Percentiles rank a stretch among this genome's conserved stretches.
Conservation (phyloP, 306 rosid genomes). For the Quercus engelmannii region DNA sequence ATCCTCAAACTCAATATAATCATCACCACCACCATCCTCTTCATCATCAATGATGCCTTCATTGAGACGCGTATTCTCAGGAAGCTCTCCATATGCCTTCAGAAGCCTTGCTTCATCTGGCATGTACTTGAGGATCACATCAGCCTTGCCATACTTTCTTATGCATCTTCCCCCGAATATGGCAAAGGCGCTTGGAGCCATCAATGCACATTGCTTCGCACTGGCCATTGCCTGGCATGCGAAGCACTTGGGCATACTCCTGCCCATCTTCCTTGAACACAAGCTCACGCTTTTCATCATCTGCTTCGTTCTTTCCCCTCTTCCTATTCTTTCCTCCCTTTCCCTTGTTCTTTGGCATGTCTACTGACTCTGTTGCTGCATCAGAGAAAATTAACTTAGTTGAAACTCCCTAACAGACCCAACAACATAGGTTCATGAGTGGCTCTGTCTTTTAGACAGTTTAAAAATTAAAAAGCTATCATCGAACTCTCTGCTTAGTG, state of each 20-base stretch:
- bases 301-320: constrained; percentile 53
- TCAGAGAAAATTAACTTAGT: neutral
- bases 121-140: constrained; percentile 53
- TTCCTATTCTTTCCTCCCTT: constrained; percentile 52
- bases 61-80: constrained; percentile 40
- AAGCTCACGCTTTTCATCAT: constrained; percentile 49
- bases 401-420: neutral
- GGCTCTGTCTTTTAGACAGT: no score
- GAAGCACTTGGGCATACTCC: constrained; percentile 47
- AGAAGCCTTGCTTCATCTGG: constrained; percentile 52
- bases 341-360: constrained; percentile 55
- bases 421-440: neutral
- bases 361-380: constrained; percentile 8
- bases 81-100: constrained; percentile 49
- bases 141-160: constrained; percentile 55
- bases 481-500: no score
- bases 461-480: no score
- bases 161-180: constrained; percentile 48
- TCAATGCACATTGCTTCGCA: constrained; percentile 47
- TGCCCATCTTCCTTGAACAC: constrained; percentile 51
- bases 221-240: constrained; percentile 44
- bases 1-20: constrained; percentile 43
- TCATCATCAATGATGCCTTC: constrained; percentile 44
- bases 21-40: constrained; percentile 36
- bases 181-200: constrained; percentile 40